phyloP scores from a whole-genome alignment of 2,329 filamentous ascomycete species.

The Alternaria longipes region DNA sequence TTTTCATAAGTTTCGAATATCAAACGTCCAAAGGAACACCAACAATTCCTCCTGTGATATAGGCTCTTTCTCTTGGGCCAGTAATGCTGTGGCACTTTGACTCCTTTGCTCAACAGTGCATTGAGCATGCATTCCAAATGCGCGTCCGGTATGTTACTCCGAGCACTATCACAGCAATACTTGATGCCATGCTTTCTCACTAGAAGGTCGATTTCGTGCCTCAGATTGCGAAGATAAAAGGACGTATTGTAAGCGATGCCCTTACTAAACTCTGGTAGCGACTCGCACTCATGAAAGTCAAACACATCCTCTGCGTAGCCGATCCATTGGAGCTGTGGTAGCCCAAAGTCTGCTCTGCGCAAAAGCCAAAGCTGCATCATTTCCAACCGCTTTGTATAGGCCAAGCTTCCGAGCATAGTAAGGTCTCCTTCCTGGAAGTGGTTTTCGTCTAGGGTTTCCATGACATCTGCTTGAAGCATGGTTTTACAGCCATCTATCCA shows the following conservation, averaged over 20 bases:
- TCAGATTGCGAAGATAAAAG: background rate
- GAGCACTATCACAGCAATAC: background rate
- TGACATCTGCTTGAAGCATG: background rate
- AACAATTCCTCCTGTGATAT: background rate
- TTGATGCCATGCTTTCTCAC: background rate
- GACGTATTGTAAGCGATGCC: no score
- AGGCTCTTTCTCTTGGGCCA: background rate
- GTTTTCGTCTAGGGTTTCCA: fast-evolving
- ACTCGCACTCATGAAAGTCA: no score
- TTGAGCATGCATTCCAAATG: fast-evolving
- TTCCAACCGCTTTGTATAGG: background rate
- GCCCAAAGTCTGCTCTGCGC: no score
- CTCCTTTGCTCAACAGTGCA: fast-evolving
- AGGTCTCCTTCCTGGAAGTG: no score
- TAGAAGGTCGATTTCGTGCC: background rate
- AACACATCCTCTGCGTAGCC: no score
- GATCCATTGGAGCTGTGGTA: no score
- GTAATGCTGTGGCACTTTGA: background rate
- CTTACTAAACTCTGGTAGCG: no score
- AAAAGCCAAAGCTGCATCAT: background rate
- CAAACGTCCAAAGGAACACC: no score
- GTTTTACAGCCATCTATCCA: background rate
- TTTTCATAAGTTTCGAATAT: fast-evolving
- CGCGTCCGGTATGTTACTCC: background rate
- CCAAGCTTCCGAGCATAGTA: no score